Percentiles rank a stretch among this genome's conserved stretches.
Evolutionary conservation across 2,329 filamentous ascomycete genomes (phyloP).

Genomic region (Hortaea werneckii): DNA sequence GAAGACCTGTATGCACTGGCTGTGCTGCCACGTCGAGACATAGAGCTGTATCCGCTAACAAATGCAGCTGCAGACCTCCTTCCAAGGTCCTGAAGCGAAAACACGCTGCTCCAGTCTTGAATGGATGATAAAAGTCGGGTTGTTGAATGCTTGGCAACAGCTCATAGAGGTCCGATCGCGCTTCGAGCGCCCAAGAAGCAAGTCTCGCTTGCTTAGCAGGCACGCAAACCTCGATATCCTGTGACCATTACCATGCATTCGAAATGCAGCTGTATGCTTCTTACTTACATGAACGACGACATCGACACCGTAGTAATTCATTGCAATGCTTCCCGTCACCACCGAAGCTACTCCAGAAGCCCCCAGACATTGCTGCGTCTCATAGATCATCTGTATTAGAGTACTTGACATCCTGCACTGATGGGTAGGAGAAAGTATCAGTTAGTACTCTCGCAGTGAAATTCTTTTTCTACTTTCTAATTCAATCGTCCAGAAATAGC

Average conservation of each 20-base stretch:
- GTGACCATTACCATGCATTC: background rate
- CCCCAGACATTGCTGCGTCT: too few relatives aligned
- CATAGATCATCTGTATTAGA: too few relatives aligned
- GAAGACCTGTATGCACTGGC: background rate
- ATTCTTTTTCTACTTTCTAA: too few relatives aligned
- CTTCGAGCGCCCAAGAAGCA: background rate
- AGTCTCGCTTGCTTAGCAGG: background rate
- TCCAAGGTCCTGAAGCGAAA: background rate
- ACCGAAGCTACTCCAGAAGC: too few relatives aligned
- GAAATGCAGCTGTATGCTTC: too few relatives aligned
- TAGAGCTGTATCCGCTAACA: background rate
- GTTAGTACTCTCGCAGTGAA: too few relatives aligned
- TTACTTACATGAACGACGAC: background rate
- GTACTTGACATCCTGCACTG: too few relatives aligned
- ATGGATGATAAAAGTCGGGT: background rate
- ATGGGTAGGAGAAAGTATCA: too few relatives aligned
- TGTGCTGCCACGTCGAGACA: background rate
- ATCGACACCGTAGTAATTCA: background rate
- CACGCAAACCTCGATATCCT: background rate
- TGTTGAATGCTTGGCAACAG: background rate
- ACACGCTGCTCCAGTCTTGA: background rate
- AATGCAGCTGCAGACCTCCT: background rate
- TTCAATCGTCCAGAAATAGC: too few relatives aligned
- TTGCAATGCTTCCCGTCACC: background rate
- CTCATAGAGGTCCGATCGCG: background rate